These are phyloP conservation scores for Mucor lusitanicus DNA, from an alignment of 371 early-diverging fungal species.

Conservation along the genomic window DNA sequence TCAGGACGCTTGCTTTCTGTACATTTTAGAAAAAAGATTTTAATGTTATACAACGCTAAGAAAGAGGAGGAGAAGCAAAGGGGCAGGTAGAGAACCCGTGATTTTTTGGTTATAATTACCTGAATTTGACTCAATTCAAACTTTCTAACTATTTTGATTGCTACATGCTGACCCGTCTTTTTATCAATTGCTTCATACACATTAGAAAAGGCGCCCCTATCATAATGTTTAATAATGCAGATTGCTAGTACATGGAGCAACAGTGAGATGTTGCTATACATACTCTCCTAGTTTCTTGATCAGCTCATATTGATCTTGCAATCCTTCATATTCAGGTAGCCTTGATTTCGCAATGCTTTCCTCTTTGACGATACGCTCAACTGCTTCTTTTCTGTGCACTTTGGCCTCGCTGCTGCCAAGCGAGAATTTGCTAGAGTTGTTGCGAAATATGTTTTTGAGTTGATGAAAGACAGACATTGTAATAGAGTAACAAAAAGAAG, in stretches of 20 bases:
- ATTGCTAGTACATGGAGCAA: background rate
- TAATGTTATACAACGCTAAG: conserved; percentile 7
- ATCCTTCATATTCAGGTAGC: conserved; percentile 52
- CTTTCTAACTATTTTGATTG: conserved; percentile 84
- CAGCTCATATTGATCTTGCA: conserved; percentile 50
- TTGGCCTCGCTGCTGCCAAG: conserved; percentile 3
- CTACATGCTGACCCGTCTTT: conserved; percentile 63
- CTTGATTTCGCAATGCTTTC: conserved; percentile 25
- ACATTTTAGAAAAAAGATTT: background rate
- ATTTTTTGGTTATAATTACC: conserved; percentile 46
- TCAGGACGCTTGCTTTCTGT: conserved; percentile 77
- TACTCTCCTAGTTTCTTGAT: conserved; percentile 72
- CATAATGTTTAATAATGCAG: conserved; percentile 4
- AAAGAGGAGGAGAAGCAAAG: background rate
- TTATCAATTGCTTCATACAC: conserved; percentile 74
- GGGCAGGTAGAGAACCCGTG: background rate
- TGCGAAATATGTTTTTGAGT: conserved; percentile 44
- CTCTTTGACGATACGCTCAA: conserved; percentile 28
- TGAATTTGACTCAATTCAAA: conserved; percentile 56
- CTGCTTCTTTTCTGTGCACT: conserved; percentile 15
- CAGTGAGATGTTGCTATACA: conserved; percentile 25
- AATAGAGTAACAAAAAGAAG: background rate
- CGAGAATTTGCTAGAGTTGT: conserved; percentile 9
- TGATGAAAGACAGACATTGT: conserved; percentile 46
- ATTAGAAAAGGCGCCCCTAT: conserved; percentile 82